Evolutionary conservation across 305 asterid species (phyloP), one percentile per base, ranked within the genome.

Genomic region (Fraxinus floribunda): DNA sequence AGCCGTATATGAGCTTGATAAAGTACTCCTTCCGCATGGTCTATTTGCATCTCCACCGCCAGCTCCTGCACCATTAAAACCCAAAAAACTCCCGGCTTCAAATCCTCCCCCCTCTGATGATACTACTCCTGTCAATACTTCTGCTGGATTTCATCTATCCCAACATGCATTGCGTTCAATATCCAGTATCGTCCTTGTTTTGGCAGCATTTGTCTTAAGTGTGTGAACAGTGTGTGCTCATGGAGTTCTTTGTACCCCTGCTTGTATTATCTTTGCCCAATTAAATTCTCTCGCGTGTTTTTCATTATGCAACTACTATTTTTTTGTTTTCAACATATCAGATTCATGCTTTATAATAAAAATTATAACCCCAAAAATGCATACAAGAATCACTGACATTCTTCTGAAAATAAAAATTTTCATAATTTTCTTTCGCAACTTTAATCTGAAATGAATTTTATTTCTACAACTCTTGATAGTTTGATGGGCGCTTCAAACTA

Each of bases 1-100:
- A 10, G 97, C 97, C 0, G 88, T 91, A 32, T 91, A 92, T 66
- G 88, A 90, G 81, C 88, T 92, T 38, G 93, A 93, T 60, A 84
- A 90, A 39, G 97, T 92, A 77, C 89, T 92, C 79, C 87, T 93
- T 5, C 94, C 97, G 0, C 85, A 81, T 68, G 85, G 76, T 79
- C 86, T 93, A 41, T 92, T 89, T 64, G 77, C 66, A 24, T 35
- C 93, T 35, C 92, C 91, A 0, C 71, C 91, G 18, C 91, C 91
- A 0, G 90, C 94, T 20, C 92, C 94, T 2, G 86, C 90, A 5
- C 94, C 94, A 16, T 46, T 87, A 4, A 86, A 84, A 44, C 44
- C 88, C 9, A 87, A 81, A 80, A 86, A 86, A 75, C 2, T 86
- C 89, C 16, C 81, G 55, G 16, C 86, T 3, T 24, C 87, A n/a